Base-by-base conservation (phyloP, 2,329 filamentous ascomycete genomes). In the Drechmeria coniospora region DNA sequence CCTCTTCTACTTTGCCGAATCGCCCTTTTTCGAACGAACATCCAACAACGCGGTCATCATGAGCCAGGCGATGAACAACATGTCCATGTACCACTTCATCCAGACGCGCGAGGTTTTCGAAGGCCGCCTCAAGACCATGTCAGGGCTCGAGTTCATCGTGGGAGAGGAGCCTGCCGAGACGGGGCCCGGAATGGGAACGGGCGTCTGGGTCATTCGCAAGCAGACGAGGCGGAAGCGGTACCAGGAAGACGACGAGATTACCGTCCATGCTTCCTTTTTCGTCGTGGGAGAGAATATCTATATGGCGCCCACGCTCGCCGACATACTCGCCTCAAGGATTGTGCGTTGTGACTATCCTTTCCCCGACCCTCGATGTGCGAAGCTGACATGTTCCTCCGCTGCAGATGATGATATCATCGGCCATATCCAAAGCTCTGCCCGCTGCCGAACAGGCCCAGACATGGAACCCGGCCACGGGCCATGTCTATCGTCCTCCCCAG, bases 181-280 rank as follows among this genome's bases (percentile, higher is more conserved):
- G 41, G 66, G 61, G 0, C 69, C 68, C 0, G 69, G 68, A n/a
- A 72, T 68, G 22, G 73, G 72, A 25, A 76, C 72, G 0, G 73
- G 72, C 16, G 70, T 78, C 7, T 79, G 73, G 73, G 68, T 77
- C 16, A 75, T 79, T 39, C 65, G 71, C 42, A 78, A 78, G 56
- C 74, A 79, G 51, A 71, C 64, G 15, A 57, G 74, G 27, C 59
- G 65, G 34, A 74, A 74, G 51, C 55, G 61, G 10, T 56, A 61
- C 22, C 57, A 59, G 5, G 54, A 59, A 10, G 65, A 70, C 15
- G 70, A 74, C 37, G 69, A 74, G 34, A 57, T 78, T 15, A 65
- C 51, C 2, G 59, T 77, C 0, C 64, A 73, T 21, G 57, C 64
- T 4, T 63, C 64, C 3, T 79, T 77, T 43, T 78, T 74, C 41